Evolutionary conservation across 2,329 filamentous ascomycete genomes (phyloP).

Genomic region (Claviceps humidiphila): DNA sequence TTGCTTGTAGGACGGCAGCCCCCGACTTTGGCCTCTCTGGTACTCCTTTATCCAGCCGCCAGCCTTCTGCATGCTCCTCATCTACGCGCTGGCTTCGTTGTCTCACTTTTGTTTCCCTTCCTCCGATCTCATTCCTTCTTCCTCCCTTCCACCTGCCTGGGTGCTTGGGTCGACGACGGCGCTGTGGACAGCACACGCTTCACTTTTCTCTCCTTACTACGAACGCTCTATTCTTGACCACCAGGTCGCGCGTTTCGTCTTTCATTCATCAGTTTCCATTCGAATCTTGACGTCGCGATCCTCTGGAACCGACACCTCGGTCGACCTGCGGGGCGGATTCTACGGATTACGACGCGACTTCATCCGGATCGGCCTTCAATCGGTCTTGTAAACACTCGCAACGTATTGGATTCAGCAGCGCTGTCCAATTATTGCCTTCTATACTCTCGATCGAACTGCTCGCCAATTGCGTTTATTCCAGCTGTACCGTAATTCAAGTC

Average conservation of each 20-base stretch:
- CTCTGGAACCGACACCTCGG: background rate
- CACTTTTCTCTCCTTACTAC: constrained; percentile 1
- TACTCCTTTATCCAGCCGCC: constrained; percentile 3
- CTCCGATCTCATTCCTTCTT: constrained; percentile 14
- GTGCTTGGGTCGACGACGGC: constrained; percentile 8
- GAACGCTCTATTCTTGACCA: constrained; percentile 9
- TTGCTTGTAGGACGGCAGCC: constrained; percentile 4
- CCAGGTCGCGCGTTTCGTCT: background rate
- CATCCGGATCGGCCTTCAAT: constrained; percentile 9
- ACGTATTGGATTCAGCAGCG: constrained; percentile 36
- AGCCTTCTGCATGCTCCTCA: constrained; percentile 9
- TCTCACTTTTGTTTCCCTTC: constrained; percentile 8
- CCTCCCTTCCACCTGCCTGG: constrained; percentile 10
- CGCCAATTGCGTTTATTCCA: constrained; percentile 6
- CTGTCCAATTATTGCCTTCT: constrained; percentile 27
- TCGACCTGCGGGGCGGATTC: background rate
- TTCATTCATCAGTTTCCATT: background rate
- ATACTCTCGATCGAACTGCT: constrained; percentile 3
- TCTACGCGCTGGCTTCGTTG: constrained; percentile 10
- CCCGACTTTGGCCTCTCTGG: background rate
- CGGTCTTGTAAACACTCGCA: constrained; percentile 9
- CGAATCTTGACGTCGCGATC: constrained; percentile 1
- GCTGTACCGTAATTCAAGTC: background rate
- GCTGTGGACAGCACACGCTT: constrained; percentile 7
- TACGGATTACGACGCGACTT: constrained; percentile 4